Base-by-base conservation (phyloP, 2,329 filamentous ascomycete genomes). In the Blastomyces gilchristii region DNA sequence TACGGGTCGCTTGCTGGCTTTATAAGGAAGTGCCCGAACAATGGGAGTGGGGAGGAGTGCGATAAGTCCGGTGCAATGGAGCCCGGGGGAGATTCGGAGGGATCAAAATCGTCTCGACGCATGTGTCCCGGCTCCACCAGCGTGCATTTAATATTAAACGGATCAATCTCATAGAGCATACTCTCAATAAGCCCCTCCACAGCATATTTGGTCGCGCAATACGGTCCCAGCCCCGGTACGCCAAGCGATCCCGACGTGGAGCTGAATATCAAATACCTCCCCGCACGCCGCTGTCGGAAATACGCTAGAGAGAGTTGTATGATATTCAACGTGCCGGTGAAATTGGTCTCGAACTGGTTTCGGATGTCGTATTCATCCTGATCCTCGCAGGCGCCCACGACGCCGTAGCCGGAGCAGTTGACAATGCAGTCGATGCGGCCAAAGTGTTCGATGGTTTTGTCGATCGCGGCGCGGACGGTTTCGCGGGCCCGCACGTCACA, bases 321-420 rank as follows among this genome's bases (percentile, higher is more conserved):
- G 69, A 99, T 96, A 76, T 97, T 89, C 64, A 97, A 77, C 0
- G 91, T 95, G 62, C 94, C 94, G 81, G 96, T 93, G 76, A 97
- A 96, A 76, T 99, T 99, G 28, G 92, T 97, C 80, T 95, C 91
- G 77, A 97, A 97, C 75, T 97, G 94, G 71, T 96, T 93, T 64
- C 91, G 89, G 68, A 97, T 84, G 72, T 97, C 94, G 74, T 91
- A 87, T 73, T 96, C 91, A 74, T 97, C 91, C 78, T 97, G 94
- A 76, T 97, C 94, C 77, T 97, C 94, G 76, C 92, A 97, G 0
- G 93, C 87, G 37, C 91, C 93, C 69, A 97, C 96, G 62, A 99
- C 91, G 61, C 92, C 93, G 76, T 96, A 97, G 18, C 93, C 93
- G 14, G 91, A 92, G 77, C 91, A 96, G 75, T 96, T 97, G 69